These are phyloP conservation scores for Basidioascus undulatus DNA, from an alignment of 768 basidiomycete genomes.

Conservation along the genomic window DNA sequence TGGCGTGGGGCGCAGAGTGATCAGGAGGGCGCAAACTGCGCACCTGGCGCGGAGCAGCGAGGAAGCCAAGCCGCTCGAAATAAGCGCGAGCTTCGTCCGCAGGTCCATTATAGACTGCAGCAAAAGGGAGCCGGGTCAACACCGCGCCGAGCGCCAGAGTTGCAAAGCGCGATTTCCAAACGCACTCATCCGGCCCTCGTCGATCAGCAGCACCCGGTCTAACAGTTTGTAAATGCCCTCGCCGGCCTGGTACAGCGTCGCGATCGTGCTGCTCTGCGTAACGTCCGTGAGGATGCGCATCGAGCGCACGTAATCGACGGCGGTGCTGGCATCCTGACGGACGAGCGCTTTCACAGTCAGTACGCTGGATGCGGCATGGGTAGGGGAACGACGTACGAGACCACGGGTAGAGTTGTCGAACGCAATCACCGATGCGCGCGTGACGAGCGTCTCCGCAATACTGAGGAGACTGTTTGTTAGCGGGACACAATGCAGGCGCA, in stretches of 20 bases:
- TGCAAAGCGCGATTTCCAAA: too few relatives aligned
- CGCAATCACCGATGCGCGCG: conserved; percentile 9
- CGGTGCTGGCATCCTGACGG: conserved; percentile 17
- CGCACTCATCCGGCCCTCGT: too few relatives aligned
- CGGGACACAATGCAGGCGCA: neutral
- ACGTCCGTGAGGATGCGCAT: conserved; percentile 24
- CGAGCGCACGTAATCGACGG: conserved; percentile 24
- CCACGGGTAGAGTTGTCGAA: conserved; percentile 15
- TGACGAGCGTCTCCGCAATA: conserved; percentile 13
- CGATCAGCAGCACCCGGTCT: conserved; percentile 21
- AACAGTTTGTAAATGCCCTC: conserved; percentile 16
- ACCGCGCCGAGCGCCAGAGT: too few relatives aligned
- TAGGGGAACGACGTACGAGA: neutral
- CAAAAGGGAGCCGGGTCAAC: too few relatives aligned
- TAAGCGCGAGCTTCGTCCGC: too few relatives aligned
- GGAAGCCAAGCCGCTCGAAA: too few relatives aligned
- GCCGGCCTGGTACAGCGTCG: conserved; percentile 2
- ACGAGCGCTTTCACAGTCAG: conserved; percentile 11
- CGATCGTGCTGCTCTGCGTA: conserved; percentile 17
- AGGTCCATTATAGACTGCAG: too few relatives aligned
- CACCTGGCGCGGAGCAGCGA: too few relatives aligned
- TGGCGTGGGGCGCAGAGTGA: too few relatives aligned
- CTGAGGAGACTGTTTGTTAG: conserved; percentile 12
- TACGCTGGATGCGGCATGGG: neutral
- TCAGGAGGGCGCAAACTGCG: too few relatives aligned